Percentiles rank a stretch among this genome's conserved stretches.
Evolutionary conservation across 1,284 basidiomycete genomes (phyloP).

Genomic region (Farysia itapuensis): DNA sequence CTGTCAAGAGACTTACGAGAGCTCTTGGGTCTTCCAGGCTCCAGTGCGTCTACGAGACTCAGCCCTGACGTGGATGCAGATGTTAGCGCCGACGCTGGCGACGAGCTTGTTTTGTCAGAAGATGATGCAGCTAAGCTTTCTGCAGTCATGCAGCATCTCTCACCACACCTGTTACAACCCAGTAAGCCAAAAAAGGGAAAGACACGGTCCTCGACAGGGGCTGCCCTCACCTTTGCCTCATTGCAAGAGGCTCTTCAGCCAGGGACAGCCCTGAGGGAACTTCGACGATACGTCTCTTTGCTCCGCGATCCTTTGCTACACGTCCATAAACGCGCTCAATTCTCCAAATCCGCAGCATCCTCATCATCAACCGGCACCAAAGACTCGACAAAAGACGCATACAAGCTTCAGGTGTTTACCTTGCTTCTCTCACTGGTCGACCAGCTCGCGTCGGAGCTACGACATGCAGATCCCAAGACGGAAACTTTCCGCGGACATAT

Average conservation of each 20-base stretch:
- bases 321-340: too few relatives aligned
- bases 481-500: not conserved
- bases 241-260: conserved; percentile 8
- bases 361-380: too few relatives aligned
- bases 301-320: conserved; percentile 10
- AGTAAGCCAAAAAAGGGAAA: conserved; percentile 13
- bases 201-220: not conserved
- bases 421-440: conserved; percentile 25
- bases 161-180: not conserved
- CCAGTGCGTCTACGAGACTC: conserved; percentile 1
- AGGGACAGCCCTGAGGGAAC: conserved; percentile 11
- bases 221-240: not conserved
- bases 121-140: not conserved
- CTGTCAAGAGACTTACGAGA: conserved; percentile 10
- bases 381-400: too few relatives aligned
- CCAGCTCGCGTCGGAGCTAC: conserved; percentile 6
- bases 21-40: conserved; percentile 19
- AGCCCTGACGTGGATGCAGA: not conserved
- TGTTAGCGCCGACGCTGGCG: not conserved
- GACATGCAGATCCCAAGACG: not conserved
- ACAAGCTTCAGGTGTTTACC: conserved; percentile 11
- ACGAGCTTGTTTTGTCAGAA: not conserved
- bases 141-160: not conserved
- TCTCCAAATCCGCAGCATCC: too few relatives aligned
- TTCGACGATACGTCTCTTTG: conserved; percentile 15